phyloP scores from a whole-genome alignment of 139 green algal species.

The Chlorokybus atmophyticus region DNA sequence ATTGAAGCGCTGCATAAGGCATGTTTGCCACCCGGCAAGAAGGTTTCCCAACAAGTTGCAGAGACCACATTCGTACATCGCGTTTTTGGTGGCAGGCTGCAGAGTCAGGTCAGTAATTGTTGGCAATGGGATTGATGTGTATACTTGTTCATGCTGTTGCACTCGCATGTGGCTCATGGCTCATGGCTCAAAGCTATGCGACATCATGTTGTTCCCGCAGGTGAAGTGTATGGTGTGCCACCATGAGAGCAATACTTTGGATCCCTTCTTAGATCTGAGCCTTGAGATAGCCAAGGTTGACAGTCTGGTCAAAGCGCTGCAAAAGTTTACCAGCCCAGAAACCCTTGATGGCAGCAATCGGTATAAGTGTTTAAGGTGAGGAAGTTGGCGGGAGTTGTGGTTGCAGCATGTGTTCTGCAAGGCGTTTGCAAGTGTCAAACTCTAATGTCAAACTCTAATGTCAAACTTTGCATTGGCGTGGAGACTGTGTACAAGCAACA shows the following conservation, averaged over 20 bases:
- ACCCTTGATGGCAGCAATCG: slow-evolving; percentile 27
- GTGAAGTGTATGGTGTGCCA: slow-evolving; percentile 69
- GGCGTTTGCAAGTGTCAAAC: too few relatives aligned
- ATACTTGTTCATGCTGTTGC: neutral
- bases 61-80: slow-evolving; percentile 66
- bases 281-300: slow-evolving; percentile 57
- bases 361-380: slow-evolving; percentile 35
- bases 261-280: slow-evolving; percentile 81
- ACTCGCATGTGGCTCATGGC: slow-evolving; percentile 1
- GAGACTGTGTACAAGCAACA: too few relatives aligned
- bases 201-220: slow-evolving; percentile 28
- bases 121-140: neutral
- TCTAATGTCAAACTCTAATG: too few relatives aligned
- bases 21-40: slow-evolving; percentile 12
- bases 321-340: slow-evolving; percentile 27
- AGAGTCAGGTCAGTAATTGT: slow-evolving; percentile 51
- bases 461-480: too few relatives aligned
- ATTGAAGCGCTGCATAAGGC: slow-evolving; percentile 31
- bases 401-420: too few relatives aligned
- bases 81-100: slow-evolving; percentile 76
- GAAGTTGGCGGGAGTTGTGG: neutral
- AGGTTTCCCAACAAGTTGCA: slow-evolving; percentile 37
- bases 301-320: slow-evolving; percentile 19
- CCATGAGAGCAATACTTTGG: slow-evolving; percentile 64
- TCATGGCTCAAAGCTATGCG: neutral